Evolutionary conservation across 441 rosid genomes (phyloP).

Genomic region (Cnidoscolus chayamansa): DNA sequence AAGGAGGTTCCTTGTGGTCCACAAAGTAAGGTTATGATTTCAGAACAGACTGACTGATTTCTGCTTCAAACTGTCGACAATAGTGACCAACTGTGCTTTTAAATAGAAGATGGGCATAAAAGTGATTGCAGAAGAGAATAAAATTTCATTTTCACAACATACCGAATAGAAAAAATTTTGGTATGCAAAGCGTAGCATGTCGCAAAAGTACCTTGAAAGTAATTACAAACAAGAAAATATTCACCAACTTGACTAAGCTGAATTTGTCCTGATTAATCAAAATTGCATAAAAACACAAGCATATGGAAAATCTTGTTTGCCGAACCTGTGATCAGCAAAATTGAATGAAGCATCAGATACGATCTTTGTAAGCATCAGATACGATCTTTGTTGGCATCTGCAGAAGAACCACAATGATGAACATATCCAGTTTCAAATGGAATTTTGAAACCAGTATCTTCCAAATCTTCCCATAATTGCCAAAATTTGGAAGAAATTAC

Average conservation of each 20-base stretch:
- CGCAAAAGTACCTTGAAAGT: not conserved
- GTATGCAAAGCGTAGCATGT: conserved; percentile 4
- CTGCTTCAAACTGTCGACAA: not conserved
- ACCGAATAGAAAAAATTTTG: not conserved
- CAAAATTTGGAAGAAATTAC: not conserved
- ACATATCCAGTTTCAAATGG: not conserved
- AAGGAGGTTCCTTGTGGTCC: not conserved
- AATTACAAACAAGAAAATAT: not conserved
- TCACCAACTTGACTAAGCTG: not conserved
- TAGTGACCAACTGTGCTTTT: not conserved
- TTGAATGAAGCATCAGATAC: not conserved
- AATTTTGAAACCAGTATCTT: conserved; percentile 1
- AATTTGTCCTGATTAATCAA: not conserved
- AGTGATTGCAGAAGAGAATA: not conserved
- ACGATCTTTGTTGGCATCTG: not conserved
- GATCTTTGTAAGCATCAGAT: conserved; percentile 5
- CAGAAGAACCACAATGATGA: not conserved
- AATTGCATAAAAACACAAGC: not conserved
- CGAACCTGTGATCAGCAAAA: conserved; percentile 10
- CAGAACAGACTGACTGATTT: not conserved
- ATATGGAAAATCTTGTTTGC: not conserved
- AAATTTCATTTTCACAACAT: not conserved
- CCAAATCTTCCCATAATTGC: conserved; percentile 13
- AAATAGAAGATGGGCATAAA: not conserved
- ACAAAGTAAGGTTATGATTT: not conserved